Conservation (phyloP, 2,329 filamentous ascomycete species). For the Sodiomyces alkalinus region DNA sequence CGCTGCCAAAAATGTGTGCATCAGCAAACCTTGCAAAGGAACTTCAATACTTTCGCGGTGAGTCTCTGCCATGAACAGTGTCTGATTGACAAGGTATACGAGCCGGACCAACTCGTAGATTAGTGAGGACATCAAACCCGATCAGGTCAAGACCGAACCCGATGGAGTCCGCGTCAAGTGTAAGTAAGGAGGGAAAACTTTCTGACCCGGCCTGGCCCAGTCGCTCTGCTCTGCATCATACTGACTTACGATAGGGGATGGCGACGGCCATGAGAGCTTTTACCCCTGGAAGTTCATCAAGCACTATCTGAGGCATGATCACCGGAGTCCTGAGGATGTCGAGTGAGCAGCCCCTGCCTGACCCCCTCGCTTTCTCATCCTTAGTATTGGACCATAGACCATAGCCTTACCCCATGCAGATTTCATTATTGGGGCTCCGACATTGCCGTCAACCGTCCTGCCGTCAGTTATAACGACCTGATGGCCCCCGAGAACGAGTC, state of each 20-base stretch:
- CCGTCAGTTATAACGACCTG: conserved; percentile 43
- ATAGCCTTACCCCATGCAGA: conserved; percentile 5
- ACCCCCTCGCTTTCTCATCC: conserved; percentile 1
- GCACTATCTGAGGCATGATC: conserved; percentile 22
- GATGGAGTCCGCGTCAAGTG: conserved; percentile 19
- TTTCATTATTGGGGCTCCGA: conserved; percentile 15
- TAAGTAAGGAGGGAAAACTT: conserved; percentile 8
- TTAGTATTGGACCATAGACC: conserved; percentile 2
- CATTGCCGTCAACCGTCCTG: conserved; percentile 34
- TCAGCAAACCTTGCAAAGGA: conserved; percentile 24
- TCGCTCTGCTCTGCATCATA: too few species aligned
- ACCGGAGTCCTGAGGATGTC: conserved; percentile 17
- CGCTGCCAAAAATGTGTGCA: conserved; percentile 25
- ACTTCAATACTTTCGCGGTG: conserved; percentile 25
- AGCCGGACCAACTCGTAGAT: conserved; percentile 12
- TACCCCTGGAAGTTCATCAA: conserved; percentile 51
- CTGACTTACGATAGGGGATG: conserved; percentile 36
- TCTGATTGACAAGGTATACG: neutral
- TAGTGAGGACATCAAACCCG: conserved; percentile 14
- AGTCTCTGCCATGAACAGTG: conserved; percentile 3
- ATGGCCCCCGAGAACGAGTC: conserved; percentile 33
- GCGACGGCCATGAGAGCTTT: conserved; percentile 50
- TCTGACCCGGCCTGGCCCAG: too few species aligned
- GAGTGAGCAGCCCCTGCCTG: conserved; percentile 11
- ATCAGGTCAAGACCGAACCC: conserved; percentile 12